Percentiles rank a stretch among this genome's conserved stretches.
These are phyloP conservation scores for Malus orientalis DNA, from an alignment of 306 rosid species.

Conservation along the genomic window DNA sequence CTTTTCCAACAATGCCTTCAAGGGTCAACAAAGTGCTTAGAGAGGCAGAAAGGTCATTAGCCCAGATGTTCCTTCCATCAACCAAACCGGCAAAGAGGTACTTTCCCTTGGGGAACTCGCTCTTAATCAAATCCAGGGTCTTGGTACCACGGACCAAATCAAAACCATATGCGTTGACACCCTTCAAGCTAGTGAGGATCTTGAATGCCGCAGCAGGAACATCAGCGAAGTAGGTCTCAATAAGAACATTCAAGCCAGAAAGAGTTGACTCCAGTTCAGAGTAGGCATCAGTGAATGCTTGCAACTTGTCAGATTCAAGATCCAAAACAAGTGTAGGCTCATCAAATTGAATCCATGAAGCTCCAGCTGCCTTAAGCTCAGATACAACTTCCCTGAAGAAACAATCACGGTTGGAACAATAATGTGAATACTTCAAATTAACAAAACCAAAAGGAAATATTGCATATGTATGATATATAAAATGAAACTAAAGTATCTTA, in stretches of 20 bases:
- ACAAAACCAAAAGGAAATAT: not conserved
- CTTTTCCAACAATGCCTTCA: constrained; percentile 77
- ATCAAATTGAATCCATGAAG: constrained; percentile 80
- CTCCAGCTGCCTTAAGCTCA: constrained; percentile 93
- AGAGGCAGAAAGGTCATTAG: constrained; percentile 72
- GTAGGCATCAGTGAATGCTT: constrained; percentile 73
- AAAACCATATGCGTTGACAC: constrained; percentile 69
- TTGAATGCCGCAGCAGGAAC: constrained; percentile 75
- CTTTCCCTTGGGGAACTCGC: constrained; percentile 65
- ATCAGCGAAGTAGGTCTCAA: constrained; percentile 90
- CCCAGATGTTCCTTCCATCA: constrained; percentile 98
- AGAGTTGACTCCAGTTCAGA: constrained; percentile 53
- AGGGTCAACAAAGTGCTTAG: constrained; percentile 44
- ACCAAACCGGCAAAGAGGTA: constrained; percentile 85
- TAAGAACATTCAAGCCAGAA: constrained; percentile 62
- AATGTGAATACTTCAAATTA: constrained; percentile 6
- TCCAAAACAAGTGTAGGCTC: constrained; percentile 84
- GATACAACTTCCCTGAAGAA: constrained; percentile 64
- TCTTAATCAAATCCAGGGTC: constrained; percentile 63
- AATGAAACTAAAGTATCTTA: constrained; percentile 19
- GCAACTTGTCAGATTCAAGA: constrained; percentile 67
- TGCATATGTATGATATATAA: not conserved
- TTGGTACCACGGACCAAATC: constrained; percentile 78
- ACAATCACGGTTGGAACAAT: constrained; percentile 7
- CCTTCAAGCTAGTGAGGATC: constrained; percentile 64